Percentiles rank a stretch among this genome's conserved stretches.
Evolutionary conservation across 768 basidiomycete species (phyloP).

Genomic region (Mycena galericulata): DNA sequence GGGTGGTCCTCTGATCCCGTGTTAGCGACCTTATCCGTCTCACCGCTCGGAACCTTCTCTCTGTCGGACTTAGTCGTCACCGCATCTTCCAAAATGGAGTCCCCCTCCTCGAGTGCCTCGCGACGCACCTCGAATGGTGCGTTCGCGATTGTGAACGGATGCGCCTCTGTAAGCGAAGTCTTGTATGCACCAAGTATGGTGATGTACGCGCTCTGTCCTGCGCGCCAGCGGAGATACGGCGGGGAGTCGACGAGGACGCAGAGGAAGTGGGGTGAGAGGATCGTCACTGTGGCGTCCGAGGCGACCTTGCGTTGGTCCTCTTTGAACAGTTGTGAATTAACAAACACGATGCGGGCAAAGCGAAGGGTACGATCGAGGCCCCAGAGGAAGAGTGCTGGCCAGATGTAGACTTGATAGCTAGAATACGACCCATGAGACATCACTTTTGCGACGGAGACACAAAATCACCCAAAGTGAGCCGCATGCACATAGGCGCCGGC

Average conservation of each 20-base stretch:
- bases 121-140: neutral
- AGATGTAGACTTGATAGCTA: constrained; percentile 41
- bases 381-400: constrained; percentile 55
- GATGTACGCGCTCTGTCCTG: constrained; percentile 59
- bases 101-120: neutral
- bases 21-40: too few species aligned
- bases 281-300: constrained; percentile 38
- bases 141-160: constrained; percentile 59
- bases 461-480: constrained; percentile 18
- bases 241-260: constrained; percentile 53
- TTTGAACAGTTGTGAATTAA: constrained; percentile 46
- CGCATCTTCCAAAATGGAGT: constrained; percentile 14
- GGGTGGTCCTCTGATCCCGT: neutral
- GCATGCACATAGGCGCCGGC: constrained; percentile 43
- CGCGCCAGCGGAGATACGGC: constrained; percentile 43
- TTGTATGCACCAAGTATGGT: constrained; percentile 48
- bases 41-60: neutral
- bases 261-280: constrained; percentile 53
- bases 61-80: neutral
- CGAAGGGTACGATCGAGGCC: constrained; percentile 56
- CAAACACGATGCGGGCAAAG: constrained; percentile 45
- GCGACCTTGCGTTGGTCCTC: constrained; percentile 41
- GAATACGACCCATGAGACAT: too few species aligned
- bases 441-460: too few species aligned
- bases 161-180: constrained; percentile 51